Evolutionary conservation across 192 early-diverging fungal species (phyloP), one percentile per base, ranked within the genome.

Genomic region (Rhizoclosmatium globosum): DNA sequence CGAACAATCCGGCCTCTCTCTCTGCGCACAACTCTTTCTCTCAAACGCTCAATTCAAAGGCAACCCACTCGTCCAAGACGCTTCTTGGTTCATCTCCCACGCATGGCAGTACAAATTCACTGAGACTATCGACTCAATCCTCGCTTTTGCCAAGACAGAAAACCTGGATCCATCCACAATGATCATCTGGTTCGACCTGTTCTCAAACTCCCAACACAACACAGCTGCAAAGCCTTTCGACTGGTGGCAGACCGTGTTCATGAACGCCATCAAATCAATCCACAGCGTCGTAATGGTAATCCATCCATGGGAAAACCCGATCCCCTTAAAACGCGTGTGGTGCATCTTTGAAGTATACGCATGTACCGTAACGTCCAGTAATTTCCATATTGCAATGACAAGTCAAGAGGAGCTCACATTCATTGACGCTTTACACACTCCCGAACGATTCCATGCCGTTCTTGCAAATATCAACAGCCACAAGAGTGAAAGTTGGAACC

Each of bases 271-370:
- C 46, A 62, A 66, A 43, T 31, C 21, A n/a, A 76, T 82, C 38
- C 39, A 57, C 21, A 76, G 71, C 67, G 73, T 83, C 19, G 61
- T 83, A 2, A 76, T 83, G 82, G 74, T 83, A 21, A 17, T 82
- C 19, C 59, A 67, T 11, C 82, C 80, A 39, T 83, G 80, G 82
- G 46, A 79, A 39, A 50, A 83, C 47, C 82, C 80, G 3, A 53
- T 61, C 15, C 47, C 80, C 11, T 47, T 83, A 2, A 76, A 47
- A 3, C 71, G 82, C 3, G 80, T 75, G 9, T 83, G 82, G 82
- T 83, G 82, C 64, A 68, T 75, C 19, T 83, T 78, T 50, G 82
- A 83, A 60, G 23, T 83, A 19, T 82, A 41, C 23, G 80, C 79
- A 9, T 53, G 50, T 1, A 7, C 6, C 17, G 17, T 53, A 13